Conservation (phyloP, 805 yeast genomes). For the Metschnikowia kunwiensis region DNA sequence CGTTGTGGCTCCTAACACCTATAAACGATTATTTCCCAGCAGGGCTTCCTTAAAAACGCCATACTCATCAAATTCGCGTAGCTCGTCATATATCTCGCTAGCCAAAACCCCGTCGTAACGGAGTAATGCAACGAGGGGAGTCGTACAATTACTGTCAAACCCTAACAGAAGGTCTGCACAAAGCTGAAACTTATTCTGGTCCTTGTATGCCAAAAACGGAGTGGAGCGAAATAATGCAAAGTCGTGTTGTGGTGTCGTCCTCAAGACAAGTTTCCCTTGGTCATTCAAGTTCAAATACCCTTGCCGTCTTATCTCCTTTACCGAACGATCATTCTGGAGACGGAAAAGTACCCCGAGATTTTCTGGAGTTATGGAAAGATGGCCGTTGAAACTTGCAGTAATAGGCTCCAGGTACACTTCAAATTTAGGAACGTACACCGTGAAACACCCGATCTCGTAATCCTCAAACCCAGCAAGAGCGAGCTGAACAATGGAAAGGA, state of each 20-base stretch:
- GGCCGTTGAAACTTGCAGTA: not conserved
- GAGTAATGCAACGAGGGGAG: not conserved
- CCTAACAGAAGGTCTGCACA: slow-evolving; percentile 2
- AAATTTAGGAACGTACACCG: not conserved
- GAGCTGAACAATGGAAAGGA: no score
- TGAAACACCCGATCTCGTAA: not conserved
- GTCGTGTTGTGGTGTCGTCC: not conserved
- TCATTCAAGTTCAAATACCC: not conserved
- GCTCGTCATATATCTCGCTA: not conserved
- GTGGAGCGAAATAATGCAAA: no score
- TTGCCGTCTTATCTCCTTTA: not conserved
- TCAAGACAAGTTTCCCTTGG: not conserved
- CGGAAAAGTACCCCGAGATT: not conserved
- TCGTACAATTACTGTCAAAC: not conserved
- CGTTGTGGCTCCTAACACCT: no score
- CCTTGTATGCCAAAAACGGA: not conserved
- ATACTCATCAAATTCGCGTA: no score
- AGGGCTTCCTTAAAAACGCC: no score
- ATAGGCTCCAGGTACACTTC: not conserved
- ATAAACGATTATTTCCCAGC: no score
- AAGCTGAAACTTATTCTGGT: not conserved
- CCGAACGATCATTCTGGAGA: not conserved
- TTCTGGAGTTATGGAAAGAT: not conserved
- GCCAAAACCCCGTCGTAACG: not conserved
- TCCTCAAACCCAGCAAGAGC: not conserved